Evolutionary conservation across 768 basidiomycete species (phyloP).

Genomic region (Suillus weaverae): DNA sequence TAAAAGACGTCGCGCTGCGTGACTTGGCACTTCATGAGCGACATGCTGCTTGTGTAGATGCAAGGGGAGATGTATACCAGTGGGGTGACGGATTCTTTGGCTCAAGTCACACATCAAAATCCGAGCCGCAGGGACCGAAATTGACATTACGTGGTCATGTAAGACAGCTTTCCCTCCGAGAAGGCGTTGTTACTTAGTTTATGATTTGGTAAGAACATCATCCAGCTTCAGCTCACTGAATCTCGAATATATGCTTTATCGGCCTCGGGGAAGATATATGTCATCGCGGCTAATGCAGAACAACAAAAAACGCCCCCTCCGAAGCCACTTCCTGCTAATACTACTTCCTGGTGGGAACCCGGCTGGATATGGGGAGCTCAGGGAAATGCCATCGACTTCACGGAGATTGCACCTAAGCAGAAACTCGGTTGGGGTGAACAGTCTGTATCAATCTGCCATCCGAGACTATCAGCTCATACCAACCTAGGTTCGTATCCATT

Average conservation of each 20-base stretch:
- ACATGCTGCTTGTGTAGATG: slow-evolving; percentile 77
- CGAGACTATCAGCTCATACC: slow-evolving; percentile 10
- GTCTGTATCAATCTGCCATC: slow-evolving; percentile 37
- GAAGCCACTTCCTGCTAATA: slow-evolving; percentile 42
- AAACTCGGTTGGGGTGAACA: slow-evolving; percentile 64
- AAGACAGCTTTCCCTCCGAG: slow-evolving; percentile 10
- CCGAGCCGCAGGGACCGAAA: slow-evolving; percentile 39
- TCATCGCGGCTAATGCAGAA: slow-evolving; percentile 52
- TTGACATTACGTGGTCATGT: slow-evolving; percentile 69
- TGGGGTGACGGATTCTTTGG: slow-evolving; percentile 73
- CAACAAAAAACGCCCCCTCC: slow-evolving; percentile 46
- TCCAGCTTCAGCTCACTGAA: slow-evolving; percentile 57
- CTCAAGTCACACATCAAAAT: slow-evolving; percentile 19
- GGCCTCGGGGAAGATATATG: slow-evolving; percentile 72
- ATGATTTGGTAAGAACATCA: slow-evolving; percentile 56
- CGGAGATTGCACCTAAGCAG: slow-evolving; percentile 59
- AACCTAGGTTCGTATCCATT: slow-evolving; percentile 65
- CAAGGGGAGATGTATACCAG: slow-evolving; percentile 78
- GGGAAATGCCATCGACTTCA: slow-evolving; percentile 51
- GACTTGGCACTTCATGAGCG: slow-evolving; percentile 67
- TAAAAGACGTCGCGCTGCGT: slow-evolving; percentile 68
- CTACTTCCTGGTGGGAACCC: slow-evolving; percentile 59
- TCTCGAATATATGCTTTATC: slow-evolving; percentile 77
- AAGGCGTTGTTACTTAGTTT: background rate
- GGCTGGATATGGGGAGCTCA: slow-evolving; percentile 57